These are phyloP conservation scores for Lipomyces kockii DNA, from an alignment of 805 yeast genomes.

Conservation along the genomic window DNA sequence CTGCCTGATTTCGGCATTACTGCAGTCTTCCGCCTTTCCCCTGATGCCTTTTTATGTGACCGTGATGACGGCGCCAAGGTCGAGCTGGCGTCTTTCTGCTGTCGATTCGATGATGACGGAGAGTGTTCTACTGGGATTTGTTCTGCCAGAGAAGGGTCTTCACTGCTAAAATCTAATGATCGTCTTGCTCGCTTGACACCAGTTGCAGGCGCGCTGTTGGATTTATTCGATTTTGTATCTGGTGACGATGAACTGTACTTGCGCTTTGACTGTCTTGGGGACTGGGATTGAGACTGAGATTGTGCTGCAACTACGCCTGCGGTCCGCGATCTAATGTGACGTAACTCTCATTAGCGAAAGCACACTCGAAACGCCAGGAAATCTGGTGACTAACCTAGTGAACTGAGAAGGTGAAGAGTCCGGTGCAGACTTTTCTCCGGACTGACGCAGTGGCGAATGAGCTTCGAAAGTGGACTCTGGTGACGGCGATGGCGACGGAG, in stretches of 20 bases:
- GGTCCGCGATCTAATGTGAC: slow-evolving; percentile 12
- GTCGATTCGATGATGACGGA: neutral
- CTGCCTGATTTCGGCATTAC: neutral
- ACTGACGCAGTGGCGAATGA: neutral
- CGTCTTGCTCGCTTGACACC: slow-evolving; percentile 15
- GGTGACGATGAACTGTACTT: slow-evolving; percentile 14
- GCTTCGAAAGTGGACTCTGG: slow-evolving; percentile 2
- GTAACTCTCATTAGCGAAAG: neutral
- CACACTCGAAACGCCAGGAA: no score
- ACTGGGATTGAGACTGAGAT: slow-evolving; percentile 4
- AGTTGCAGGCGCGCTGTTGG: neutral
- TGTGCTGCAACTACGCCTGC: slow-evolving; percentile 10
- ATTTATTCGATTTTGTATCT: neutral
- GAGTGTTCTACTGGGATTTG: neutral
- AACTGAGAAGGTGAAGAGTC: slow-evolving; percentile 16
- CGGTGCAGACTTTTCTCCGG: neutral
- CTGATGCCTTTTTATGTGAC: neutral
- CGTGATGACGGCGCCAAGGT: neutral
- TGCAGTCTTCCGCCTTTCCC: neutral
- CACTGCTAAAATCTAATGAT: slow-evolving; percentile 2
- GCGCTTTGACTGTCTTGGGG: slow-evolving; percentile 14
- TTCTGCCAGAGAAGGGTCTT: neutral
- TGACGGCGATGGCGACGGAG: slow-evolving; percentile 8
- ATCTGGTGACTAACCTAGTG: slow-evolving; percentile 13
- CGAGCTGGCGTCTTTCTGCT: neutral